These are phyloP conservation scores for Drechslerella stenobrocha DNA, from an alignment of 2,329 filamentous ascomycete species.

Conservation along the genomic window DNA sequence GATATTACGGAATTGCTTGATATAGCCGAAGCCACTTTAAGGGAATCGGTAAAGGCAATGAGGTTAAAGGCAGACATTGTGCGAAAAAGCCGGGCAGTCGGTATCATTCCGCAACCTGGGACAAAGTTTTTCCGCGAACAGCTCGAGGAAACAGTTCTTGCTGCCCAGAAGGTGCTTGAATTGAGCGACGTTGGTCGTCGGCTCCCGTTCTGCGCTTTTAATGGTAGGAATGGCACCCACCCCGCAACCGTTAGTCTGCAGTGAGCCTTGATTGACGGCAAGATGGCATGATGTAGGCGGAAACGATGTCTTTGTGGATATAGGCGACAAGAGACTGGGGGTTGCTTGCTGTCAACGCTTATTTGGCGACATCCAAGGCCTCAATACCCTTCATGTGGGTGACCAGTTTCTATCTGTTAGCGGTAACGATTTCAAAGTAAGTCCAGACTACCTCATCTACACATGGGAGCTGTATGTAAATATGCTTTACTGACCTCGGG, in stretches of 20 bases:
- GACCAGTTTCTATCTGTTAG: conserved; percentile 96
- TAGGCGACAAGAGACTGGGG: conserved; percentile 96
- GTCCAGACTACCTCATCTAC: conserved; percentile 45
- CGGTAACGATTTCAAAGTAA: conserved; percentile 91
- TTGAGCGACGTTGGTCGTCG: conserved; percentile 69
- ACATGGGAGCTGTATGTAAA: no score
- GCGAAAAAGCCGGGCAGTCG: conserved; percentile 84
- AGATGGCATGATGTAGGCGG: conserved; percentile 63
- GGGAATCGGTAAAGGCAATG: conserved; percentile 78
- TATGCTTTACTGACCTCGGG: conserved; percentile 11
- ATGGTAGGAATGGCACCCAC: conserved; percentile 61
- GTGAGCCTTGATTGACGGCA: not conserved
- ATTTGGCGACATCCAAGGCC: conserved; percentile 74
- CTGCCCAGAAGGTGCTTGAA: conserved; percentile 90
- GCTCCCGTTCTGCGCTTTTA: conserved; percentile 95
- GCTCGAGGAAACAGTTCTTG: conserved; percentile 91
- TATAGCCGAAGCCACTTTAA: conserved; percentile 79
- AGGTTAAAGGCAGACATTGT: conserved; percentile 77
- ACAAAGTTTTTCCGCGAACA: conserved; percentile 79
- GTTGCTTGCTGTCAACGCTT: conserved; percentile 89
- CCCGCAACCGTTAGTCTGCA: not conserved
- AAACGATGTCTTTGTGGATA: conserved; percentile 97
- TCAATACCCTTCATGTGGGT: conserved; percentile 87
- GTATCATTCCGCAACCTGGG: conserved; percentile 69
- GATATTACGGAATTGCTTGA: conserved; percentile 83